phyloP scores from a whole-genome alignment of 257 asterid species.

The Sherardia arvensis region DNA sequence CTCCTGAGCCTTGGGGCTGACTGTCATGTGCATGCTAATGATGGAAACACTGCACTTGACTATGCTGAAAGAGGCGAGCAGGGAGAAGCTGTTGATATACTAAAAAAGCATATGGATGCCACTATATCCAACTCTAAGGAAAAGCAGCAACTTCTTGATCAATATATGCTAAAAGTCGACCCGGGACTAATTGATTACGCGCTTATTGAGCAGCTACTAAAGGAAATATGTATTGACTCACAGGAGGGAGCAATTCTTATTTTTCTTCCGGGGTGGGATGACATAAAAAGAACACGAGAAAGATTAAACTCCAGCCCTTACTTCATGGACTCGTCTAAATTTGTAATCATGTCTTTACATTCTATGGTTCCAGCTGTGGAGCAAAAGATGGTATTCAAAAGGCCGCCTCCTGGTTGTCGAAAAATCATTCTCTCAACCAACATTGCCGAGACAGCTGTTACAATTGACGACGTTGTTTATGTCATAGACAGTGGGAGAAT shows the following conservation, averaged over 20 bases:
- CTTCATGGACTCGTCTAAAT: constrained; percentile 54
- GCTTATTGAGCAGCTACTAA: constrained; percentile 70
- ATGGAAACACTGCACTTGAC: constrained; percentile 60
- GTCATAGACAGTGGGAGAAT: constrained; percentile 90
- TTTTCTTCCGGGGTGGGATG: constrained; percentile 98
- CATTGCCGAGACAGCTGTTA: constrained; percentile 90
- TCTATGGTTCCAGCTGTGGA: constrained; percentile 78
- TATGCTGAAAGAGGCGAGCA: constrained; percentile 56
- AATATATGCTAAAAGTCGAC: constrained; percentile 53
- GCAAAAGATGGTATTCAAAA: constrained; percentile 72
- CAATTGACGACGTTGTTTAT: constrained; percentile 88
- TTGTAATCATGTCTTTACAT: constrained; percentile 57
- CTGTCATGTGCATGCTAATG: constrained; percentile 40
- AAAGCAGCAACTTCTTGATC: constrained; percentile 53
- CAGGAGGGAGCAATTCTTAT: constrained; percentile 77
- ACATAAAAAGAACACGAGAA: constrained; percentile 57
- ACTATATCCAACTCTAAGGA: constrained; percentile 30
- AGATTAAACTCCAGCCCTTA: constrained; percentile 49
- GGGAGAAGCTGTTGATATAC: constrained; percentile 53
- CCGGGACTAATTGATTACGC: constrained; percentile 66
- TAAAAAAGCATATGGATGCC: constrained; percentile 52
- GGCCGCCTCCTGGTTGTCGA: constrained; percentile 66
- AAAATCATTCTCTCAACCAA: constrained; percentile 88
- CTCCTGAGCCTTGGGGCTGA: constrained; percentile 80
- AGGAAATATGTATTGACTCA: constrained; percentile 60